Conservation (phyloP, 1,139 yeast genomes). For the Petasospora fabianii region DNA sequence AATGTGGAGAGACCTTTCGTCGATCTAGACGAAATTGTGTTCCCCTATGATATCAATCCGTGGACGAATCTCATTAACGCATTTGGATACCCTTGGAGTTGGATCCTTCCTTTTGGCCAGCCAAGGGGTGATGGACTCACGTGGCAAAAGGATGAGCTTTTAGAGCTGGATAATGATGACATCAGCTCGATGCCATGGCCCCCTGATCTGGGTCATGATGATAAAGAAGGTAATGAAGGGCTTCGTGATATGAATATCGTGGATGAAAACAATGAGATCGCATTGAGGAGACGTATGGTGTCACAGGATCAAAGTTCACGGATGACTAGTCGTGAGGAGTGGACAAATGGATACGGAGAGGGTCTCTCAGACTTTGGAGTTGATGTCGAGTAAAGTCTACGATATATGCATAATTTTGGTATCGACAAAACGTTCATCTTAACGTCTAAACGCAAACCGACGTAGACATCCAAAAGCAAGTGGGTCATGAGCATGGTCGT, state of each 20-base stretch:
- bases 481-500: neutral
- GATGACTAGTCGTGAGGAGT: too few species aligned
- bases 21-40: conserved; percentile 44
- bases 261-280: conserved; percentile 10
- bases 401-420: too few species aligned
- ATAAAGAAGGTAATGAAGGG: conserved; percentile 15
- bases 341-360: conserved; percentile 84
- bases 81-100: conserved; percentile 57
- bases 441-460: neutral
- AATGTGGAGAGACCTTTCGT: conserved; percentile 31
- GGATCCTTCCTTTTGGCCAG: conserved; percentile 67
- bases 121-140: conserved; percentile 52
- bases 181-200: conserved; percentile 79
- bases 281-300: conserved; percentile 29
- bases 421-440: too few species aligned
- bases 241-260: conserved; percentile 29
- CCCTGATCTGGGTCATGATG: conserved; percentile 70
- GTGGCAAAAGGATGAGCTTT: conserved; percentile 50
- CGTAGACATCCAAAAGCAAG: neutral
- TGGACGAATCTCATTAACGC: conserved; percentile 47
- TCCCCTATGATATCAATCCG: conserved; percentile 79
- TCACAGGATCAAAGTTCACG: neutral
- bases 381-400: too few species aligned
- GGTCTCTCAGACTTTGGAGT: conserved; percentile 82
- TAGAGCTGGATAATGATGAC: conserved; percentile 48